phyloP scores from a whole-genome alignment of 768 basidiomycete genomes.

The Calocera viscosa region DNA sequence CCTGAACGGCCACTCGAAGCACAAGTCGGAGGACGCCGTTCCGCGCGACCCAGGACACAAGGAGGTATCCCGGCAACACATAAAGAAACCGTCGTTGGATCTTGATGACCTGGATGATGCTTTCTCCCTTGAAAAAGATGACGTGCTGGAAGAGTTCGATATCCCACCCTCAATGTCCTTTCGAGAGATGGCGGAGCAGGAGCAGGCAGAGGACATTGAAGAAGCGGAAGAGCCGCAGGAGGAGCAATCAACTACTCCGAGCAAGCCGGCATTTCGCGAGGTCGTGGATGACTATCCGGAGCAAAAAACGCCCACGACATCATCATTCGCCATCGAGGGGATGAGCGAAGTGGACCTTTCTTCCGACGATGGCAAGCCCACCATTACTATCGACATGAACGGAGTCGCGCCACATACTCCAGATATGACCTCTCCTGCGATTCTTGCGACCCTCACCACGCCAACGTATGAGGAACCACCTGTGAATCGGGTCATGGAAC shows the following conservation, averaged over 20 bases:
- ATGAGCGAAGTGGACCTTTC: background rate
- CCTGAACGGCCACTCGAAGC: background rate
- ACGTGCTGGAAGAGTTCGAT: slow-evolving; percentile 11
- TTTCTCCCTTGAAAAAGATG: slow-evolving; percentile 48
- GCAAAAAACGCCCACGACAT: background rate
- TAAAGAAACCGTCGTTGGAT: background rate
- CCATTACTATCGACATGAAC: background rate
- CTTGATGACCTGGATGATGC: slow-evolving; percentile 46
- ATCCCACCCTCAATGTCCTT: background rate
- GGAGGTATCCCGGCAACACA: background rate
- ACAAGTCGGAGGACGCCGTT: background rate
- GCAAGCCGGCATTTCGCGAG: background rate
- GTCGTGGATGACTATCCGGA: background rate
- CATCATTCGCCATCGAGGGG: background rate
- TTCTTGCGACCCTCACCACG: background rate
- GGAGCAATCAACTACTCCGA: background rate
- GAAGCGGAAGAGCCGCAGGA: background rate
- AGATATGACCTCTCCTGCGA: background rate
- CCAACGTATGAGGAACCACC: background rate
- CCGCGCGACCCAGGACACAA: background rate
- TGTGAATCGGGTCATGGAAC: background rate
- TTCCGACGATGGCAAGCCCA: background rate
- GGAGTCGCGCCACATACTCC: background rate
- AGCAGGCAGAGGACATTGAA: background rate
- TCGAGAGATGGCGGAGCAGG: slow-evolving; percentile 3